A percentile compares a stretch with the other conserved stretches of the same genome.
phyloP scores from a whole-genome alignment of 352 stramenopile species.

The Blastocystis sp. region DNA sequence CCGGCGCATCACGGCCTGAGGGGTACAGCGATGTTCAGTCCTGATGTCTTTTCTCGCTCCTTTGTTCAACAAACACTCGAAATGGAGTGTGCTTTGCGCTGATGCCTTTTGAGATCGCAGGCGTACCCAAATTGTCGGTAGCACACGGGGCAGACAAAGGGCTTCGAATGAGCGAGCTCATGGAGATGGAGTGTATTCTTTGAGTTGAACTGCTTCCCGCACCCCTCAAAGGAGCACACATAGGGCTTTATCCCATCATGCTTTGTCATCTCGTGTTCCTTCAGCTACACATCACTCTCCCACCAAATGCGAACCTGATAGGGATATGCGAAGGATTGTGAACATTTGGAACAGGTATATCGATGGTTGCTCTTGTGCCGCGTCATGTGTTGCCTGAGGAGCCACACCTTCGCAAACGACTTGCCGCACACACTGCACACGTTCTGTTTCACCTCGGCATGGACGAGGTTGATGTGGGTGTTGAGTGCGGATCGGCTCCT shows the following conservation, averaged over 20 bases:
- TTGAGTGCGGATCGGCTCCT: conserved; percentile 42
- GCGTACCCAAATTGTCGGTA: conserved; percentile 57
- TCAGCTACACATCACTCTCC: conserved; percentile 35
- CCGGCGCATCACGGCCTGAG: neutral
- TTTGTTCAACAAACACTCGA: conserved; percentile 17
- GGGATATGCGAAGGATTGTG: conserved; percentile 55
- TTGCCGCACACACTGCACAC: conserved; percentile 42
- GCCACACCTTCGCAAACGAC: conserved; percentile 38
- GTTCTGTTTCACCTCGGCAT: conserved; percentile 39
- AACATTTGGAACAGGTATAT: conserved; percentile 56
- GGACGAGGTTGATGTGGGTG: conserved; percentile 42
- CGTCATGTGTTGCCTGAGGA: conserved; percentile 43
- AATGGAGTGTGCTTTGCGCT: conserved; percentile 26
- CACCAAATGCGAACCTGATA: conserved; percentile 17
- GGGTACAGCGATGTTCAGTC: conserved; percentile 14
- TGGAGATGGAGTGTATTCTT: conserved; percentile 57
- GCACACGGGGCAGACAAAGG: conserved; percentile 60
- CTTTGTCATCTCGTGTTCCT: conserved; percentile 67
- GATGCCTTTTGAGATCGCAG: conserved; percentile 54
- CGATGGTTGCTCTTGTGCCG: conserved; percentile 52
- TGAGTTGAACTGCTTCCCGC: conserved; percentile 53
- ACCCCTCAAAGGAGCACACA: conserved; percentile 58
- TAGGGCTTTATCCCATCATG: conserved; percentile 60
- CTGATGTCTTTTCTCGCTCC: conserved; percentile 21
- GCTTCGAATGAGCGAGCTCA: conserved; percentile 48